Evolutionary conservation across 345 rosid genomes (phyloP).

Genomic region (Hypericum androsaemum): DNA sequence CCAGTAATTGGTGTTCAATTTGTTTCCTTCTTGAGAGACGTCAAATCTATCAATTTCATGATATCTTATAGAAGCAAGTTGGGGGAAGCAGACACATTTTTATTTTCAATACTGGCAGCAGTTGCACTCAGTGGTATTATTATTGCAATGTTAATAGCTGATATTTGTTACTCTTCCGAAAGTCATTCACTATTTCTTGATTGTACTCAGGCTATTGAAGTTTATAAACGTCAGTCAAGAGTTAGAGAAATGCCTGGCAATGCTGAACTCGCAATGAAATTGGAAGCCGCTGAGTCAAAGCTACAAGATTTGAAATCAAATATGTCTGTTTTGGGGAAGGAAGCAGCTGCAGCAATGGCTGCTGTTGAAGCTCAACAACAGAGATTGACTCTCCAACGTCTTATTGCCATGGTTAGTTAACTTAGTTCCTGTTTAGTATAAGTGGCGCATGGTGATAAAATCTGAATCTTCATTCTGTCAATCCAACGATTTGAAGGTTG

Average conservation of each 20-base stretch:
- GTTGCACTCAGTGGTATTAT: too few relatives aligned
- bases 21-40: too few relatives aligned
- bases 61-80: too few relatives aligned
- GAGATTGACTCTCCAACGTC: constrained; percentile 82
- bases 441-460: background rate
- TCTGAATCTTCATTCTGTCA: constrained; percentile 11
- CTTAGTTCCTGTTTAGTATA: background rate
- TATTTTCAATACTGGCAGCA: too few relatives aligned
- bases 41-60: too few relatives aligned
- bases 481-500: constrained; percentile 47
- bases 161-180: background rate
- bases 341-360: constrained; percentile 83
- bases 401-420: constrained; percentile 65
- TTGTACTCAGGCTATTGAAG: constrained; percentile 65
- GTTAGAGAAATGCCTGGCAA: constrained; percentile 60
- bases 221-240: constrained; percentile 69
- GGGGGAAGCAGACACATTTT: too few relatives aligned
- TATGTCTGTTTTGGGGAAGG: constrained; percentile 70
- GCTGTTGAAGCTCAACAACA: constrained; percentile 94
- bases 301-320: constrained; percentile 70
- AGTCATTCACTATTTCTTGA: constrained; percentile 2
- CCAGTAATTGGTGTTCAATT: background rate
- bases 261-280: constrained; percentile 54
- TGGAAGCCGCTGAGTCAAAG: constrained; percentile 71
- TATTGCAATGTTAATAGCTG: too few relatives aligned